Base-by-base conservation (phyloP, 805 yeast species). In the Hanseniaspora singularis region DNA sequence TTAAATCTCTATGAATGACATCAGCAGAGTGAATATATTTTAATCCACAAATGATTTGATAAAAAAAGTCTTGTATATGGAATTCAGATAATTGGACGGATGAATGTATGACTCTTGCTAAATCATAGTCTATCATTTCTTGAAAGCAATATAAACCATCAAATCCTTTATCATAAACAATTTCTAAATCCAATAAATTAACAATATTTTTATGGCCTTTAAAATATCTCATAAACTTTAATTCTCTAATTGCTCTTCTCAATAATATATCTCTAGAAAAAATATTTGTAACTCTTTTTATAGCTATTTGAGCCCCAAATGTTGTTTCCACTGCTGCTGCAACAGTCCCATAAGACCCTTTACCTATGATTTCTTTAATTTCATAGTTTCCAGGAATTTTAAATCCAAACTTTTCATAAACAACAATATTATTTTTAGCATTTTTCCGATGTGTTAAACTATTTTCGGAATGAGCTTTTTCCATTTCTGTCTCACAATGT, bases 1-100 rank as follows among this genome's bases (percentile, higher is more conserved):
- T 88, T 52, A 88, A 71, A 59, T 88, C 97, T 49, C 97, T 70
- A 60, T 88, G 97, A 46, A 88, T 80, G 9, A 88, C 94, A 54
- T 84, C 87, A 1, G 95, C 95, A 5, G 92, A 77, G 62, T 88
- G 97, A 42, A 88, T 81, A 57, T 85, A 88, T 58, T 84, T 82
- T 38, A 88, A 64, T 0, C 95, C 97, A 62, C 94, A 82, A 30
- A 86, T 64, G 2, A 88, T 74, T 61, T 88, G 96, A 58, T 86
- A 87, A 33, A 77, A 59, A 54, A 85, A 81, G 51, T 74, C 73
- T 56, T 79, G 79, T 26, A 85, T 75, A 57, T 87, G 96, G 59
- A 79, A 80, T 51, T 84, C 92, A n/a, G 89, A 76, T 54, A 88
- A 75, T 52, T 81, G 85, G 15, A 78, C 80, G 0, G 78, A 64